Evolutionary conservation across 2,329 filamentous ascomycete genomes (phyloP).

Genomic region (Aphanoascus verrucosus): DNA sequence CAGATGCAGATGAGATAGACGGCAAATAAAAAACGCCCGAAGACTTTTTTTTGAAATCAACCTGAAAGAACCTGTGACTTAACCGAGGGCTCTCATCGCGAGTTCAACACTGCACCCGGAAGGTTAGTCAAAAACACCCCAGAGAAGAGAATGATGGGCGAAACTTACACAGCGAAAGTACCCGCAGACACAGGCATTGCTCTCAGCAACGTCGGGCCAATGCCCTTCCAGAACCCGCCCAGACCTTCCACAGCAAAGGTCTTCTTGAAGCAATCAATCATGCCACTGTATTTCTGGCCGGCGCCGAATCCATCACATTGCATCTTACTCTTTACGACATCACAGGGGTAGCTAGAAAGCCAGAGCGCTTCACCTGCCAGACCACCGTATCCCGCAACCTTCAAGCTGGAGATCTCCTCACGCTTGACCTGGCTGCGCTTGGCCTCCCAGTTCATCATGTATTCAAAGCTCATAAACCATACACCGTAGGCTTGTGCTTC

Average conservation of each 20-base stretch:
- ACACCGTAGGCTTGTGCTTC: constrained; percentile 92
- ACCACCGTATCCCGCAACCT: constrained; percentile 85
- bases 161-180: constrained; percentile 70
- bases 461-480: constrained; percentile 95
- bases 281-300: constrained; percentile 61
- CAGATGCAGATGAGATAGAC: neutral
- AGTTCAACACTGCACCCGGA: constrained; percentile 33
- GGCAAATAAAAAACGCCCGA: neutral
- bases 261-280: constrained; percentile 82
- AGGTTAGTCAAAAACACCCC: constrained; percentile 14
- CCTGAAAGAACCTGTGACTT: constrained; percentile 16
- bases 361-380: constrained; percentile 89
- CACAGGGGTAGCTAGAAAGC: constrained; percentile 87
- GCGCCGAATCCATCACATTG: constrained; percentile 85
- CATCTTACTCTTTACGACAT: constrained; percentile 99
- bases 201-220: constrained; percentile 79
- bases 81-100: constrained; percentile 38
- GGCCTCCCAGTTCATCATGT: constrained; percentile 85
- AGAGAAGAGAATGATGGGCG: neutral
- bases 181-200: constrained; percentile 96
- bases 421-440: constrained; percentile 64
- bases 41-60: neutral
- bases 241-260: constrained; percentile 67
- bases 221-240: constrained; percentile 86
- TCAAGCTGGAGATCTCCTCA: constrained; percentile 67